Evolutionary conservation across 805 yeast genomes (phyloP), one percentile per base, ranked within the genome.

Genomic region (Yamadazyma phyllophila): DNA sequence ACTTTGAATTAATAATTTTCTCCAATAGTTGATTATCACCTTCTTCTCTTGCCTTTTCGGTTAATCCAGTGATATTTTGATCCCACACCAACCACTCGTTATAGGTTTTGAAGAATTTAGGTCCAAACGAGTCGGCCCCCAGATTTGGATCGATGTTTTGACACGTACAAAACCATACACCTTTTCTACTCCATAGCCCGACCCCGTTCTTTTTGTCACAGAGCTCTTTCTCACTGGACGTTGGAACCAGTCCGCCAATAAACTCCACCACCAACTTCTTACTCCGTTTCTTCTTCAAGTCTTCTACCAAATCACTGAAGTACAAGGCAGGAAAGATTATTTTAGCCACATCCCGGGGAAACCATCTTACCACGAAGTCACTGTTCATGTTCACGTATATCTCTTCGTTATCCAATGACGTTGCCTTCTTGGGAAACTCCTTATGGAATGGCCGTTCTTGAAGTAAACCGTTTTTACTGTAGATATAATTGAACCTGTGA

Each of bases 11-110:
- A 14, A 14, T 24, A 5, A 45, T 45, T 15, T 30, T 24, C 2
- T 33, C 30, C 12, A 45, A 24, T 8, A 26, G 9, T 17, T 45
- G 39, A 13, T 20, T 14, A 35, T 48, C 38, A 3, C 43, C 47
- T 14, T 45, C 42, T 2, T 11, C 13, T n/a, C 39, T 30, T 7
- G 48, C 53, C 15, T 44, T 33, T 13, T 46, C 46, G 9, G 32
- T 37, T 26, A 34, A 17, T 7, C 29, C 43, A 11, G 24, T 26
- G 16, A 50, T 48, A 13, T 36, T 15, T 26, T 9, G 39, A 15
- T 57, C 59, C 61, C 61, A 57, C 10, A 43, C 29, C 16, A 55
- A 43, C 58, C 58, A 57, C 30, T 53, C 53, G 35, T 53, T 54
- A 39, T 55, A 57, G 7, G 54, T 45, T 7, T 32, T 26, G 39